These are phyloP conservation scores for Venturiaceae sp. DNA, from an alignment of 2,329 filamentous ascomycete genomes.

Conservation along the genomic window DNA sequence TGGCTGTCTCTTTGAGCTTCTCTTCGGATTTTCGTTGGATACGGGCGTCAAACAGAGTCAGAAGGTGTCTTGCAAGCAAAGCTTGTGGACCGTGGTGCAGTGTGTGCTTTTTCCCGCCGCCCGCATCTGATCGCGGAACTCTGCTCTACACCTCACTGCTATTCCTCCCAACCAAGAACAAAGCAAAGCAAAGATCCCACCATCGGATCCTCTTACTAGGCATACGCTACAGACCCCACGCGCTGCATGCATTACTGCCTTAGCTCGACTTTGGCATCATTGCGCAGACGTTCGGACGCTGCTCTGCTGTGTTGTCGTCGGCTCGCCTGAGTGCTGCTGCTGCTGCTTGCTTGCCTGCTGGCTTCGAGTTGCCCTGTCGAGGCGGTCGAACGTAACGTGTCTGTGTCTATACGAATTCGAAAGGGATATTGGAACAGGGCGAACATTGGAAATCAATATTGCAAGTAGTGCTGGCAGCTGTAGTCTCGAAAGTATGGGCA, in stretches of 20 bases:
- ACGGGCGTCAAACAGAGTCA: background rate
- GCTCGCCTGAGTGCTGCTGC: background rate
- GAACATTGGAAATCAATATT: background rate
- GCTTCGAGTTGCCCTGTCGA: background rate
- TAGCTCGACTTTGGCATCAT: background rate
- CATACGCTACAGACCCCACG: background rate
- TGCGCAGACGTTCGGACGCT: background rate
- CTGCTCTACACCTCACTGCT: background rate
- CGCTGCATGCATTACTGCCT: background rate
- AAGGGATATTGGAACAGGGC: background rate
- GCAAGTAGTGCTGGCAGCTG: background rate
- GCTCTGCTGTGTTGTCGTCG: background rate
- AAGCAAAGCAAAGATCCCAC: background rate
- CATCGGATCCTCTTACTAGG: background rate
- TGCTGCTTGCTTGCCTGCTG: background rate
- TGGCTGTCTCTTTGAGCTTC: too few species aligned
- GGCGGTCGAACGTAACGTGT: background rate
- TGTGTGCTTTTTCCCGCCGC: too few species aligned
- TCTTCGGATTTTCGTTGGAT: background rate
- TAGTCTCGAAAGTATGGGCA: background rate
- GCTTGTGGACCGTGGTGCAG: too few species aligned
- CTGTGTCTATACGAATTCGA: too few species aligned
- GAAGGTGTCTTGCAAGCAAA: background rate
- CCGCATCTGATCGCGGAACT: too few species aligned
- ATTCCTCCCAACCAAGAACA: background rate